These are phyloP conservation scores for Sarocladiaceae sp. DNA, from an alignment of 2,329 filamentous ascomycete genomes.

Conservation along the genomic window DNA sequence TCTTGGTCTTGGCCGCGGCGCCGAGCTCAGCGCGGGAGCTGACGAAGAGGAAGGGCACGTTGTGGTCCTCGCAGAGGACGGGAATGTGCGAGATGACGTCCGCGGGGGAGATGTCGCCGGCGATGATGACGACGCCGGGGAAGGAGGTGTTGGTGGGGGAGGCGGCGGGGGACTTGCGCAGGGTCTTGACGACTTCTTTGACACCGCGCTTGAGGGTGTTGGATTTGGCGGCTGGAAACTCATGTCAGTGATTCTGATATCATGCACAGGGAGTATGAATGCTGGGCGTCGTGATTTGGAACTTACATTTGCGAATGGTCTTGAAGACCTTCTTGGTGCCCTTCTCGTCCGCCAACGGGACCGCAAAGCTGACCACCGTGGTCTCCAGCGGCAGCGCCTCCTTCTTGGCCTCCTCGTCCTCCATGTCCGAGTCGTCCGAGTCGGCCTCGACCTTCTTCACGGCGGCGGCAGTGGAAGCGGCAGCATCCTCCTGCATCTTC, in stretches of 20 bases:
- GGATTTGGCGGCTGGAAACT: conserved; percentile 72
- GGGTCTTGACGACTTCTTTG: conserved; percentile 97
- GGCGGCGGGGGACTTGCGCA: conserved; percentile 79
- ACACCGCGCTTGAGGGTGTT: conserved; percentile 96
- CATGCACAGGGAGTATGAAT: not conserved
- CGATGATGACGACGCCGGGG: conserved; percentile 80
- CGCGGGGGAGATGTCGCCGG: conserved; percentile 95
- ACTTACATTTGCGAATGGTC: conserved; percentile 50
- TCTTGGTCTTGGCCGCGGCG: conserved; percentile 88
- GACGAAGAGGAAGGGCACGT: conserved; percentile 94
- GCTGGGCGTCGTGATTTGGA: not conserved
- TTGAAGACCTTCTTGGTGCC: conserved; percentile 56
- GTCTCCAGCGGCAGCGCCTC: conserved; percentile 37
- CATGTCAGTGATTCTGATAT: conserved; percentile 12
- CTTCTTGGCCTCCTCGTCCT: conserved; percentile 38
- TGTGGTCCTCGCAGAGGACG: conserved; percentile 96
- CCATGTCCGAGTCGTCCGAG: conserved; percentile 31
- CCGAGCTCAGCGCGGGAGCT: conserved; percentile 88
- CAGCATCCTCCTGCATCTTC: conserved; percentile 52
- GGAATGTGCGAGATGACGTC: conserved; percentile 98
- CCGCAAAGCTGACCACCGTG: conserved; percentile 75
- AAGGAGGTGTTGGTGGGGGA: conserved; percentile 57
- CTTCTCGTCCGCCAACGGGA: conserved; percentile 76
- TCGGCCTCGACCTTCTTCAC: conserved; percentile 33
- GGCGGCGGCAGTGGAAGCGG: conserved; percentile 34